Percentiles rank a stretch among this genome's conserved stretches.
Conservation (phyloP, 164 flowering plant genomes). For the Vitis amurensis region DNA sequence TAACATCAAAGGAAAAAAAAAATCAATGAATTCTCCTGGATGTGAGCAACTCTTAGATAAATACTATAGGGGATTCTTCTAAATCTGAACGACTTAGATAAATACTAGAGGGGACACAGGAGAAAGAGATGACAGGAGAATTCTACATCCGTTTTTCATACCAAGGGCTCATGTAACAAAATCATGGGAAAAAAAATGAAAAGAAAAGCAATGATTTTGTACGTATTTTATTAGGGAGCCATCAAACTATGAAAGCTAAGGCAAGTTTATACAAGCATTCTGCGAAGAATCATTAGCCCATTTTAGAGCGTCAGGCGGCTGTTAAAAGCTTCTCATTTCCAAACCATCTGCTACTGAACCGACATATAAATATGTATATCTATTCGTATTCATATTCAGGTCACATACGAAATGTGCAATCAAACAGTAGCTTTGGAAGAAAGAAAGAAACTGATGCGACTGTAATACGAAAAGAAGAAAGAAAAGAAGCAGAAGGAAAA, state of each 20-base stretch:
- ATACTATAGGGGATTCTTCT: too few relatives aligned
- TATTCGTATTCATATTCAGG: not conserved
- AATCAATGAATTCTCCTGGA: too few relatives aligned
- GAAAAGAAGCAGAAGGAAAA: not conserved
- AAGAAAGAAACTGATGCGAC: not conserved
- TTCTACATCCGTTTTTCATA: too few relatives aligned
- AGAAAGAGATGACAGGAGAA: too few relatives aligned
- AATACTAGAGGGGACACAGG: too few relatives aligned
- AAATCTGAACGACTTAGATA: too few relatives aligned
- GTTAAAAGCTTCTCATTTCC: conserved; percentile 2
- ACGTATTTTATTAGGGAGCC: not conserved
- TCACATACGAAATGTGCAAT: not conserved
- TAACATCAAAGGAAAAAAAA: not conserved
- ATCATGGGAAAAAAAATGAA: not conserved
- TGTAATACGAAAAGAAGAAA: not conserved
- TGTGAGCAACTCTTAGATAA: too few relatives aligned
- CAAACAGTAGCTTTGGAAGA: not conserved
- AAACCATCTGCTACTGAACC: not conserved
- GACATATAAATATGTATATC: not conserved
- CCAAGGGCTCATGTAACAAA: too few relatives aligned
- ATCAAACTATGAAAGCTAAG: conserved; percentile 9
- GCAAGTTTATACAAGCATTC: conserved; percentile 2
- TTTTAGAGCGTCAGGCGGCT: not conserved
- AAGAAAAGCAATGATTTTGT: not conserved
- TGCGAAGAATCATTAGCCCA: not conserved